Conservation (phyloP, 805 yeast species). For the Saturnispora saitoi region DNA sequence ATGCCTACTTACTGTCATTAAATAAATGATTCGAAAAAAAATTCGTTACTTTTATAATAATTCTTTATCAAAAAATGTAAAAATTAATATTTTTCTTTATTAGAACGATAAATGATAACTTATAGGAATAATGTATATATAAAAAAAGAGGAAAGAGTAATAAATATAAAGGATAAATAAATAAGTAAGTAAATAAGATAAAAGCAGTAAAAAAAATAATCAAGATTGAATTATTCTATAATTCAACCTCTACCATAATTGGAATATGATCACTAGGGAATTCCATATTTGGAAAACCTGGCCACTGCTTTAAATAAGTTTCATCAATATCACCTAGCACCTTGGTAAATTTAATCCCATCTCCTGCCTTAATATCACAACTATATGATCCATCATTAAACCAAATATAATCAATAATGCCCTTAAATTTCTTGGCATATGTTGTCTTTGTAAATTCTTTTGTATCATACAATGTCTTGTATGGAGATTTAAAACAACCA, state of each 20-base stretch:
- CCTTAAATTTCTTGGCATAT: constrained; percentile 41
- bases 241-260: constrained; percentile 22
- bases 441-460: constrained; percentile 30
- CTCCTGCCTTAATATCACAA: constrained; percentile 22
- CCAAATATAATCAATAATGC: constrained; percentile 54
- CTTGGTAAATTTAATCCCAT: constrained; percentile 32
- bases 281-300: constrained; percentile 45
- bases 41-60: neutral
- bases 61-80: neutral
- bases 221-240: constrained; percentile 2
- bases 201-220: neutral
- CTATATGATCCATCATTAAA: constrained; percentile 18
- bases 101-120: neutral
- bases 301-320: constrained; percentile 24
- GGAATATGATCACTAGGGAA: constrained; percentile 48
- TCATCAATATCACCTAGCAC: constrained; percentile 45
- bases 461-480: constrained; percentile 19
- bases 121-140: neutral
- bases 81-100: neutral
- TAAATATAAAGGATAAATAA: neutral
- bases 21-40: neutral
- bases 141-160: no score
- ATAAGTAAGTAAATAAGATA: neutral
- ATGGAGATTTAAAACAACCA: constrained; percentile 23
- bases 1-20: constrained; percentile 13